Evolutionary conservation across 257 asterid species (phyloP).

Genomic region (Gentiana macrophylla): DNA sequence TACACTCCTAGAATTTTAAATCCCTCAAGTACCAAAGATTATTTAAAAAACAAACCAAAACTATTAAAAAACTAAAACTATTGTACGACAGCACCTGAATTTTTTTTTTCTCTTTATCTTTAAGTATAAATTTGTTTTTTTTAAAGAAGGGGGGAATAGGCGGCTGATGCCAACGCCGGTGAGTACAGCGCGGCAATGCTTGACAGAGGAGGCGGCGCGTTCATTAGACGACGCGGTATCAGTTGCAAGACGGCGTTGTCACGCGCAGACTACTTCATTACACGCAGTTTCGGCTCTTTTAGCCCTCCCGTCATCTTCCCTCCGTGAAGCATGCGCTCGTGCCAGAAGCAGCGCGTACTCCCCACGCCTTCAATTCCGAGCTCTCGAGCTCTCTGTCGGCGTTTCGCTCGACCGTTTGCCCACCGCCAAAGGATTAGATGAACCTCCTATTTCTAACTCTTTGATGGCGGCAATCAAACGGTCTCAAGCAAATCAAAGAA

Average conservation of each 20-base stretch:
- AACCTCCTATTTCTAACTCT: slow-evolving; percentile 82
- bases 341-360: slow-evolving; percentile 61
- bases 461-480: slow-evolving; percentile 96
- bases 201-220: slow-evolving; percentile 69
- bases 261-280: slow-evolving; percentile 83
- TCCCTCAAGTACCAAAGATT: slow-evolving; percentile 1
- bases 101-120: background rate
- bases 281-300: slow-evolving; percentile 77
- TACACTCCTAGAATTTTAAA: slow-evolving; percentile 9
- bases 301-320: slow-evolving; percentile 47
- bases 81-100: slow-evolving; percentile 1
- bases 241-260: slow-evolving; percentile 73
- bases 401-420: slow-evolving; percentile 76
- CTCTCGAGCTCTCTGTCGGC: slow-evolving; percentile 62
- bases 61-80: slow-evolving; percentile 14
- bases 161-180: slow-evolving; percentile 98
- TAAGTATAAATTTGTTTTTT: background rate
- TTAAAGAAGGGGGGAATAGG: slow-evolving; percentile 8
- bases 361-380: slow-evolving; percentile 73
- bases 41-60: slow-evolving; percentile 1
- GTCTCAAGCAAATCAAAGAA: slow-evolving; percentile 88
- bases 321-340: slow-evolving; percentile 80
- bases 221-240: slow-evolving; percentile 74
- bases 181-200: slow-evolving; percentile 73
- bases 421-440: slow-evolving; percentile 36